Evolutionary conservation across 768 basidiomycete genomes (phyloP).

Genomic region (Lanmaoa rubissima): DNA sequence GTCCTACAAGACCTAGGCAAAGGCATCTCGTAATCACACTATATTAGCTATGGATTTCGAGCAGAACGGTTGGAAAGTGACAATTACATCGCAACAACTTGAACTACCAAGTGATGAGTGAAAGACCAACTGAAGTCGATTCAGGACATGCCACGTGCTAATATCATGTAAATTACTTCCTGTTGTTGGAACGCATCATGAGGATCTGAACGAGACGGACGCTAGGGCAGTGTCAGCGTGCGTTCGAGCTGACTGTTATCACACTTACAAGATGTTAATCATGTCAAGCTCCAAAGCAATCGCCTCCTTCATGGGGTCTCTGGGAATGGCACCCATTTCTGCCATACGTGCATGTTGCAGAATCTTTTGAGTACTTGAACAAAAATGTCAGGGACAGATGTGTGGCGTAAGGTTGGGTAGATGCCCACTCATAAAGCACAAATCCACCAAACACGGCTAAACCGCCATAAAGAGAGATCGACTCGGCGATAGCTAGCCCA

Average conservation of each 20-base stretch:
- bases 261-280: constrained; percentile 82
- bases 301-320: constrained; percentile 77
- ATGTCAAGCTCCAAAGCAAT: constrained; percentile 80
- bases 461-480: constrained; percentile 83
- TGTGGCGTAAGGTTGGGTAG: neutral
- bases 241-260: neutral
- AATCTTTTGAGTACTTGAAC: constrained; percentile 73
- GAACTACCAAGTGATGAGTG: constrained; percentile 15
- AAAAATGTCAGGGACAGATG: neutral
- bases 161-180: constrained; percentile 40
- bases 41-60: constrained; percentile 41
- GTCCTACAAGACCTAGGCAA: constrained; percentile 67
- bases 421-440: constrained; percentile 79
- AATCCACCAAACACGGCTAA: constrained; percentile 86
- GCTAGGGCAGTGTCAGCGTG: constrained; percentile 37
- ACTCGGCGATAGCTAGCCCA: constrained; percentile 70
- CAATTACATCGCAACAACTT: neutral
- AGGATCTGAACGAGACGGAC: constrained; percentile 81
- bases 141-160: neutral
- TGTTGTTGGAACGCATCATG: constrained; percentile 58
- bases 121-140: neutral
- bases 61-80: neutral
- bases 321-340: constrained; percentile 60
- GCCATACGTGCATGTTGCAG: constrained; percentile 72
- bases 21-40: constrained; percentile 25